Evolutionary conservation across 306 rosid genomes (phyloP), one percentile per base, ranked within the genome.

Genomic region (Trifolium fragiferum): DNA sequence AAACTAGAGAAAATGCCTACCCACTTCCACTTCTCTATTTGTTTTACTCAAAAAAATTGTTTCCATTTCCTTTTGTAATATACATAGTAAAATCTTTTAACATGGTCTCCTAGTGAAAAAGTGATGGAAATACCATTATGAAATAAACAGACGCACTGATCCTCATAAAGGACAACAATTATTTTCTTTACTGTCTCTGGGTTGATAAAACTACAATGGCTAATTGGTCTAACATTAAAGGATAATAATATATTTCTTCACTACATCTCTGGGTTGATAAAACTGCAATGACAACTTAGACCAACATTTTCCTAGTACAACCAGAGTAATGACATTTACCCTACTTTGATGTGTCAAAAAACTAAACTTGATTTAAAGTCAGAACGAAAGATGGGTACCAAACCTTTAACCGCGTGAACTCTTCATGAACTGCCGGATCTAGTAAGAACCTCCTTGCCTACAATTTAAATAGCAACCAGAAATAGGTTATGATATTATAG

Each of bases 351-450:
- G n/a, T 27, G 20, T 20, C 27, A 35, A 15, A 66, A 73, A 58
- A 38, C 35, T 50, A 68, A 35, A 33, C 18, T 43, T 33, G 35
- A 62, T 61, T 59, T 47, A 20, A 74, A 70, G 49, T 38, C 54
- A 16, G 27, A 10, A 74, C 16, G 21, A 57, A 76, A 62, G 50
- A 40, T 46, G 35, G 50, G 71, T 47, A 82, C 78, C 89, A 79
- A 59, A 93, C 97, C 98, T 91, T 93, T 62, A 91, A 79, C 16
- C 96, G 96, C 23, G 87, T 88, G 78, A 93, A 93, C 84, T 93
- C 98, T 80, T 93, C 97, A 85, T 93, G 97, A 76, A 93, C 83
- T 66, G 96, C 97, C 9, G 93, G 98, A 87, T 93, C 97, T 57
- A 93, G 86, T 78, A 93, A 84, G 80, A 93, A 82, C 80, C 93